Conservation (phyloP, 768 basidiomycete species). For the Gymnopilus dilepis region DNA sequence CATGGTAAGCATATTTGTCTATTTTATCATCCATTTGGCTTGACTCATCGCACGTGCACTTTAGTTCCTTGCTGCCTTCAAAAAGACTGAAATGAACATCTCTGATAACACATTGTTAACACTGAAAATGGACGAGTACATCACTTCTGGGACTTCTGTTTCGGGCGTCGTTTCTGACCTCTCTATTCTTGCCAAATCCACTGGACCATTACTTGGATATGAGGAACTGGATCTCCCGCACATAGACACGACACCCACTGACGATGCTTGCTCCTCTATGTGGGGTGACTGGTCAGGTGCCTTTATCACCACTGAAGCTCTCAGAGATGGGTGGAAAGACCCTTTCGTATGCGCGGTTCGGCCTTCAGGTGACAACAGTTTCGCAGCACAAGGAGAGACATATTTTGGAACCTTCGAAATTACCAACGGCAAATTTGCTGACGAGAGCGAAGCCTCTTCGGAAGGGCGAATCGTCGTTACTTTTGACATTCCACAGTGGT, state of each 20-base stretch:
- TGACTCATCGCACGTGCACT: not conserved
- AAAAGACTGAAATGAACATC: not conserved
- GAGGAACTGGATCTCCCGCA: not conserved
- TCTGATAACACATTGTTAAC: not conserved
- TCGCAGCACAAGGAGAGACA: conserved; percentile 10
- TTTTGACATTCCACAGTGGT: not conserved
- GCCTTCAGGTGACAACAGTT: conserved; percentile 4
- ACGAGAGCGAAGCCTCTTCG: not conserved
- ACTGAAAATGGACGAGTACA: conserved; percentile 5
- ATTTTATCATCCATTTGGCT: not conserved
- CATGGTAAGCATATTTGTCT: conserved; percentile 3
- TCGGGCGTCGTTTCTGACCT: not conserved
- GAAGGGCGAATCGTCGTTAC: not conserved
- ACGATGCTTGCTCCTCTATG: not conserved
- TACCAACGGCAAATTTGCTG: not conserved
- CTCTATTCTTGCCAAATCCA: conserved; percentile 8
- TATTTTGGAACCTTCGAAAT: conserved; percentile 5
- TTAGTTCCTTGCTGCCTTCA: conserved; percentile 6
- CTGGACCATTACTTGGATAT: not conserved
- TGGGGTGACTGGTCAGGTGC: conserved; percentile 9
- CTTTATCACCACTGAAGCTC: not conserved
- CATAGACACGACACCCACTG: not conserved
- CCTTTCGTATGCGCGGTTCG: conserved; percentile 9
- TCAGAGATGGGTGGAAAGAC: not conserved
- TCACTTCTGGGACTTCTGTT: not conserved